Conservation (phyloP, 805 yeast species). For the Candida ortonii region DNA sequence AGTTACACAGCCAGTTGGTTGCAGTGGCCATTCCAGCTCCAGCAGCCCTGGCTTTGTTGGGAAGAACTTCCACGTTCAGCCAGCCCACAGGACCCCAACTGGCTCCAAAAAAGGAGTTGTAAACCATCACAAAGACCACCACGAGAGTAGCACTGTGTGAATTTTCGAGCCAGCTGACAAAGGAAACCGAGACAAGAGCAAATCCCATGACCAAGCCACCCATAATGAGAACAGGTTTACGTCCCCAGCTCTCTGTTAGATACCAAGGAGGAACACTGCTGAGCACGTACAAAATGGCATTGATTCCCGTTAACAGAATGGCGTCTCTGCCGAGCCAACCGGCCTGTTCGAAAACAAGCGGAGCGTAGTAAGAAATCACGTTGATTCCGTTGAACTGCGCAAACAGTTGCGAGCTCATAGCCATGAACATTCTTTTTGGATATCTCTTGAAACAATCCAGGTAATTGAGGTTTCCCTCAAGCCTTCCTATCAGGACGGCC, state of each 20-base stretch:
- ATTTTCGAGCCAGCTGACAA: conserved; percentile 48
- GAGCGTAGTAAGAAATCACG: conserved; percentile 90
- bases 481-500: conserved; percentile 66
- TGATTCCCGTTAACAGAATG: conserved; percentile 85
- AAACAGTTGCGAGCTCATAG: conserved; percentile 87
- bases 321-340: conserved; percentile 92
- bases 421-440: conserved; percentile 74
- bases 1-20: conserved; percentile 89
- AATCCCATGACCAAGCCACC: conserved; percentile 82
- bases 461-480: conserved; percentile 79
- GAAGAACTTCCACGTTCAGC: conserved; percentile 82
- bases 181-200: conserved; percentile 63
- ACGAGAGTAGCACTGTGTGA: conserved; percentile 63
- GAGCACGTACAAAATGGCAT: conserved; percentile 49
- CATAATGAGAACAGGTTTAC: conserved; percentile 75
- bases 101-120: conserved; percentile 81
- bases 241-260: conserved; percentile 86
- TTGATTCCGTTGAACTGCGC: conserved; percentile 94
- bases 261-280: conserved; percentile 90
- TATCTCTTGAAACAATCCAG: conserved; percentile 73
- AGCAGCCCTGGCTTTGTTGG: conserved; percentile 78
- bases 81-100: conserved; percentile 96
- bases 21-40: conserved; percentile 92
- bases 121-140: conserved; percentile 71
- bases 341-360: conserved; percentile 89